Percentiles rank a stretch among this genome's conserved stretches.
phyloP scores from a whole-genome alignment of 495 filamentous ascomycete species.

The Tuber aestivum region DNA sequence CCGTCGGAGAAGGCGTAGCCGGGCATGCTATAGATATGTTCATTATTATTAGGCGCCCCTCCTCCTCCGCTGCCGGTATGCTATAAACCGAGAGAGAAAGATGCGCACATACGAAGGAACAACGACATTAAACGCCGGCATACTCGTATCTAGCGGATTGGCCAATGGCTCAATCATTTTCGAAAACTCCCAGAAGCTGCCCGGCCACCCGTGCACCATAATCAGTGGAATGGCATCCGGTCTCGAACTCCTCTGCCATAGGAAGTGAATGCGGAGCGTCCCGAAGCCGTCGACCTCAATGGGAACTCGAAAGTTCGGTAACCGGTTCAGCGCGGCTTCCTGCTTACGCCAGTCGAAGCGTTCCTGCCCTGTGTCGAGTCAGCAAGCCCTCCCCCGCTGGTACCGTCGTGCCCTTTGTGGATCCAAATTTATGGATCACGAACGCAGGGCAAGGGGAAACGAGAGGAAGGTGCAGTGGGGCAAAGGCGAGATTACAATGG shows the following conservation, averaged over 20 bases:
- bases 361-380: conserved; percentile 8
- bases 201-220: conserved; percentile 64
- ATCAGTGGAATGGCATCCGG: conserved; percentile 55
- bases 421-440: not conserved
- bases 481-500: conserved; percentile 36
- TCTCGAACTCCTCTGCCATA: conserved; percentile 54
- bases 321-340: conserved; percentile 8
- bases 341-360: conserved; percentile 15
- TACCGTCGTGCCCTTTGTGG: not conserved
- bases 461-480: not conserved
- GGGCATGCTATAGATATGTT: conserved; percentile 48
- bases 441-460: not conserved
- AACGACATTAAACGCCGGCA: conserved; percentile 61
- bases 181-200: conserved; percentile 61
- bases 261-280: conserved; percentile 47
- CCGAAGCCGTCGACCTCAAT: conserved; percentile 15
- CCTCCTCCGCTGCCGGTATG: not conserved
- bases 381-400: not conserved
- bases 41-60: not conserved
- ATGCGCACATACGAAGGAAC: conserved; percentile 49
- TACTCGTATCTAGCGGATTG: conserved; percentile 44
- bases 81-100: not conserved
- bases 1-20: conserved; percentile 64
- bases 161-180: conserved; percentile 58
- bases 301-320: not conserved